A percentile compares a stretch with the other conserved stretches of the same genome.
These are phyloP conservation scores for Arctostaphylos glauca DNA, from an alignment of 148 eudicot species.

Conservation along the genomic window DNA sequence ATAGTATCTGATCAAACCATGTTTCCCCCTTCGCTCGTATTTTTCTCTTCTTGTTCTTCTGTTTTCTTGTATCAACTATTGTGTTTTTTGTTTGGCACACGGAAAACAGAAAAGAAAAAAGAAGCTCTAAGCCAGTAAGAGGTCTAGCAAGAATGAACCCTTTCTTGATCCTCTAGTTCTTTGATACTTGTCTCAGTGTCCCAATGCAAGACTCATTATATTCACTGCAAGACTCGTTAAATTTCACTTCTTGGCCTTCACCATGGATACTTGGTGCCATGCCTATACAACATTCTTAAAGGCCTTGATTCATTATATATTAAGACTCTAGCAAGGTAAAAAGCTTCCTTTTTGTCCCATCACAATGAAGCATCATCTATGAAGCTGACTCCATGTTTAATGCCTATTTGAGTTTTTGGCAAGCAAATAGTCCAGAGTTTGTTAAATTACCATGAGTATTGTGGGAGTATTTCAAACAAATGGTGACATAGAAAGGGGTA, in stretches of 20 bases:
- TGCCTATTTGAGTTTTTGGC: too few species aligned
- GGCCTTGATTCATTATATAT: neutral
- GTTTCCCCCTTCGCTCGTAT: neutral
- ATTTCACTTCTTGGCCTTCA: too few species aligned
- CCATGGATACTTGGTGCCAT: too few species aligned
- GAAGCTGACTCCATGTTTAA: neutral
- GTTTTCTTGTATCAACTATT: neutral
- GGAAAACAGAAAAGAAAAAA: neutral
- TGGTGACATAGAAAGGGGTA: too few species aligned
- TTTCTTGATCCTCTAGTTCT: too few species aligned
- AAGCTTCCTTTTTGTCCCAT: neutral
- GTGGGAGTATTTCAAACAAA: too few species aligned
- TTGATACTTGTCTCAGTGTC: too few species aligned
- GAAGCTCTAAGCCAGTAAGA: neutral
- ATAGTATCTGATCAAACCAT: neutral
- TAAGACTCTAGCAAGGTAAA: neutral
- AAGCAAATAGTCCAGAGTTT: too few species aligned
- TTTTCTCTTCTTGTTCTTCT: neutral
- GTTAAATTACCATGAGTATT: too few species aligned
- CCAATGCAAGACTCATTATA: too few species aligned
- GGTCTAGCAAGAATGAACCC: neutral
- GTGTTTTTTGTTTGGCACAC: neutral
- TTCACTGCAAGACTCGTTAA: too few species aligned
- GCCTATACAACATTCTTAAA: neutral
- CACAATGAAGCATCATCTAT: neutral